Evolutionary conservation across 1,284 basidiomycete genomes (phyloP).

Genomic region (Coniferiporia sulphurascens): DNA sequence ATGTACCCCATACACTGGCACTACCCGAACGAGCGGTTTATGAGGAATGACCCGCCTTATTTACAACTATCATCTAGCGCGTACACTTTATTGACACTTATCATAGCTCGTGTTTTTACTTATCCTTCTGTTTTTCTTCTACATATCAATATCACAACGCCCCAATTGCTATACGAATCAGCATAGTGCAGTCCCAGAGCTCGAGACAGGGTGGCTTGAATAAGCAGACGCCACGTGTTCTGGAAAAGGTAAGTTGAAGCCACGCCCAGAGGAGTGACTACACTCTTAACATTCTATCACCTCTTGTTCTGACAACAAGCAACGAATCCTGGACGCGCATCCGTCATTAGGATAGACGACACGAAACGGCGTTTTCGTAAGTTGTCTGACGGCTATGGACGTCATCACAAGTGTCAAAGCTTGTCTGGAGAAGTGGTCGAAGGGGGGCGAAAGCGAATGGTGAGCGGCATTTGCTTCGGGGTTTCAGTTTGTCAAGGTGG

Average conservation of each 20-base stretch:
- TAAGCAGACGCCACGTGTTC: neutral
- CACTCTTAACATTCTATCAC: neutral
- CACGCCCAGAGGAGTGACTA: neutral
- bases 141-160: too few species aligned
- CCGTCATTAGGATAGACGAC: neutral
- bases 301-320: neutral
- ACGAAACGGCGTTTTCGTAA: neutral
- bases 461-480: constrained; percentile 27
- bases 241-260: neutral
- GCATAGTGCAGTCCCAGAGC: too few species aligned
- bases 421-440: constrained; percentile 49
- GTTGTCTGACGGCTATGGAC: constrained; percentile 39
- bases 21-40: too few species aligned
- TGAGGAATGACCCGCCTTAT: too few species aligned
- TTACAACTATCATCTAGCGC: too few species aligned
- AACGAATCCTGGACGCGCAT: neutral
- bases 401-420: constrained; percentile 42
- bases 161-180: too few species aligned
- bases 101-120: too few species aligned
- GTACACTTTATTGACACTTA: too few species aligned
- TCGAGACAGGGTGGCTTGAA: too few species aligned
- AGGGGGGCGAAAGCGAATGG: constrained; percentile 59
- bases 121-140: too few species aligned
- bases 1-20: too few species aligned
- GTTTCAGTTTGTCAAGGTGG: neutral